Evolutionary conservation across 2,329 filamentous ascomycete genomes (phyloP).

Genomic region (Talaromyces sp.): DNA sequence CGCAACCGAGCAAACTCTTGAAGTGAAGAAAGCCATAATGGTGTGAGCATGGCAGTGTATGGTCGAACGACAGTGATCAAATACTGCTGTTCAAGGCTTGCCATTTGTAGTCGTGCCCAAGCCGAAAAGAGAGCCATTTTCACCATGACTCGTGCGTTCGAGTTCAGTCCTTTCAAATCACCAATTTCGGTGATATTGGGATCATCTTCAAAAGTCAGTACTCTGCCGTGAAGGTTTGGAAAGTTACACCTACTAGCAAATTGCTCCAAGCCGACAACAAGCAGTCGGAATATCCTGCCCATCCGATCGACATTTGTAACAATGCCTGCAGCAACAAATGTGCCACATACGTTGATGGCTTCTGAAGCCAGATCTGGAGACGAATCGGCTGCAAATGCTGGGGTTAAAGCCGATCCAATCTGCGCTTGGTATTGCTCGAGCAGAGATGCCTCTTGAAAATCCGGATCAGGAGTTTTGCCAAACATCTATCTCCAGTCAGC

Average conservation of each 20-base stretch:
- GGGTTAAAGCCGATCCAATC: constrained; percentile 92
- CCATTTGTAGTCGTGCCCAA: constrained; percentile 95
- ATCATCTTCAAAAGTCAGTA: constrained; percentile 48
- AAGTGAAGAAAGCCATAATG: constrained; percentile 87
- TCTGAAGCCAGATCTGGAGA: constrained; percentile 93
- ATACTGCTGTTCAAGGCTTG: constrained; percentile 87
- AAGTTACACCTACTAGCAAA: constrained; percentile 61
- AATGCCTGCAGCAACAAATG: constrained; percentile 94
- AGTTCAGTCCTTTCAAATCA: constrained; percentile 85
- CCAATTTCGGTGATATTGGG: constrained; percentile 81
- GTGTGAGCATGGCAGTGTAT: constrained; percentile 83
- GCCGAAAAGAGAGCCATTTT: constrained; percentile 96
- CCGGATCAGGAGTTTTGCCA: constrained; percentile 88
- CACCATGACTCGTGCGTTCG: constrained; percentile 97
- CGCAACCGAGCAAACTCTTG: constrained; percentile 88
- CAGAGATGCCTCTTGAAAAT: constrained; percentile 94
- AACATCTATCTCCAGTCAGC: constrained; percentile 60
- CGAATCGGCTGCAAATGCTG: constrained; percentile 91
- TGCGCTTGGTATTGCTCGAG: constrained; percentile 98
- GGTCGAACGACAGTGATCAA: constrained; percentile 83
- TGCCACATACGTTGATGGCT: constrained; percentile 95
- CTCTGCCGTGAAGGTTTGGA: not conserved
- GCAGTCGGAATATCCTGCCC: constrained; percentile 91
- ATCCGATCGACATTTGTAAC: constrained; percentile 98
- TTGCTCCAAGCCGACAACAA: constrained; percentile 86